These are phyloP conservation scores for Botrytis aclada DNA, from an alignment of 2,329 filamentous ascomycete species.

Conservation along the genomic window DNA sequence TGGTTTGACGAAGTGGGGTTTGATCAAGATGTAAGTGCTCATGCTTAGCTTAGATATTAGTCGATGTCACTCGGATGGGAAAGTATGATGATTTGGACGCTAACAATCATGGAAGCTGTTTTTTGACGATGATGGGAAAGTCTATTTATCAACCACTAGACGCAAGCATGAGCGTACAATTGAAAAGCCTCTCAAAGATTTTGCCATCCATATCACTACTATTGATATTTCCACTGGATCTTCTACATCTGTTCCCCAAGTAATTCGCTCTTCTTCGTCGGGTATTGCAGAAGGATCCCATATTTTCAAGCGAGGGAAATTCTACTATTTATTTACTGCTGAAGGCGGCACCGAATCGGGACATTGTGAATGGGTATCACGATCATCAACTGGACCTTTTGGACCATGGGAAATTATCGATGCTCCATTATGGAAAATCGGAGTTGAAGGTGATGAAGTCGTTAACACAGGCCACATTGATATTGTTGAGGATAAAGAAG, in stretches of 20 bases:
- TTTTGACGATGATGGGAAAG: slow-evolving; percentile 54
- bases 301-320: slow-evolving; percentile 50
- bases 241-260: slow-evolving; percentile 23
- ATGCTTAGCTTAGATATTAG: not conserved
- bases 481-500: slow-evolving; percentile 49
- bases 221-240: slow-evolving; percentile 46
- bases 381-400: not conserved
- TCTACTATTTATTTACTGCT: slow-evolving; percentile 52
- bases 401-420: slow-evolving; percentile 8
- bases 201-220: slow-evolving; percentile 41
- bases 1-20: slow-evolving; percentile 19
- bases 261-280: slow-evolving; percentile 41
- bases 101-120: slow-evolving; percentile 35
- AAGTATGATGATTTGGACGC: not conserved
- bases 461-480: slow-evolving; percentile 54
- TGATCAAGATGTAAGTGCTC: slow-evolving; percentile 17
- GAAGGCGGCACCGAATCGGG: slow-evolving; percentile 51
- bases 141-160: slow-evolving; percentile 39
- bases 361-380: slow-evolving; percentile 38
- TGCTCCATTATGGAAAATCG: slow-evolving; percentile 5
- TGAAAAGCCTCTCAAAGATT: not conserved
- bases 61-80: not conserved
- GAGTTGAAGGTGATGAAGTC: slow-evolving; percentile 7
- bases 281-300: slow-evolving; percentile 57
- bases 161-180: slow-evolving; percentile 9